Evolutionary conservation across 225 moss, liverwort and hornwort genomes (phyloP), one percentile per base, ranked within the genome.

Genomic region (Bryum argenteum): DNA sequence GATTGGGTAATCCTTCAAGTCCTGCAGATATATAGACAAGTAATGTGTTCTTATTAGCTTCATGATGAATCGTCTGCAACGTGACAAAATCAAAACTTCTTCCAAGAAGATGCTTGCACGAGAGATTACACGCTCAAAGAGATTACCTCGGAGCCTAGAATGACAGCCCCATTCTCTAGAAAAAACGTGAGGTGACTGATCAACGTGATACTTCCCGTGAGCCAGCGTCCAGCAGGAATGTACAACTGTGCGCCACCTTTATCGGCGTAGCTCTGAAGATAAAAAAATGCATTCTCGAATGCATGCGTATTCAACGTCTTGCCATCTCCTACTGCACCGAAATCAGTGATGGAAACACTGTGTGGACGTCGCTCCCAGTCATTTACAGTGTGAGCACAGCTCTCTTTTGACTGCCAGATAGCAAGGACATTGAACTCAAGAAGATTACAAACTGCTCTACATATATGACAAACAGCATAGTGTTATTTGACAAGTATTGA

Each of bases 251-350:
- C 95, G 69, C 95, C 95, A 22, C 95, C 92, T 63, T 89, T 92
- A 68, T 87, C 90, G 58, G 89, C 82, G 54, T 92, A 92, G 54
- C 83, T 83, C 12, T 77, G 87, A 70, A 95, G 85, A 69, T 79
- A 90, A 66, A 90, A 89, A 54, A 95, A 83, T 10, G 95, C 95
- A 75, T 92, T 92, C 82, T 92, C 92, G 62, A 95, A 95, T 63
- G 94, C 90, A n/a, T 84, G 82, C 51, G 90, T 95, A 58, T 95
- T 95, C 51, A 87, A 17, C 26, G 90, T 90, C 75, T 76, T 81
- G 61, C 94, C 94, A 75, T 95, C 90, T 47, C 94, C 94, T 47
- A 95, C 82, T 17, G 90, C 94, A 62, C 90, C 94, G 66, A 95
- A 95, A 76, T 92, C 92, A 15, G 87, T 85, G 58, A 95, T 86